These are phyloP conservation scores for Malus domestica DNA, from an alignment of 306 rosid genomes.

Conservation along the genomic window DNA sequence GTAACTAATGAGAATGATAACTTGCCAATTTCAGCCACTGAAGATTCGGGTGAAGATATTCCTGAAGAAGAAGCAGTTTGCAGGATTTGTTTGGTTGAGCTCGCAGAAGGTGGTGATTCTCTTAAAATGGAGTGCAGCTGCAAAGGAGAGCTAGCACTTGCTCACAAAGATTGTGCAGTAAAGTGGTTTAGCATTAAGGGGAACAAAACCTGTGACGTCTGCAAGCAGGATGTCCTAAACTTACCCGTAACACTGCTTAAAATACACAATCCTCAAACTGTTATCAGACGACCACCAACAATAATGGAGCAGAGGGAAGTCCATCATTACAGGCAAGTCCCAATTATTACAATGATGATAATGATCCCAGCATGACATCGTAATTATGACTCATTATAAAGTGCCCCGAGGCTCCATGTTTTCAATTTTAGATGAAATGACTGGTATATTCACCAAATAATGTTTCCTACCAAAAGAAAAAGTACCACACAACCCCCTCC, in stretches of 20 bases:
- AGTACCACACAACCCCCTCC: neutral
- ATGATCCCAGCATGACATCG: neutral
- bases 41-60: constrained; percentile 70
- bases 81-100: constrained; percentile 78
- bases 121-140: constrained; percentile 95
- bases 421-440: neutral
- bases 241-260: constrained; percentile 75
- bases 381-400: neutral
- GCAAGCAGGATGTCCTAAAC: constrained; percentile 74
- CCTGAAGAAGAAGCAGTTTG: constrained; percentile 97
- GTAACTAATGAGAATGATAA: neutral
- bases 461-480: neutral
- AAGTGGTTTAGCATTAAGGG: constrained; percentile 97
- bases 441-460: neutral
- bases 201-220: constrained; percentile 81
- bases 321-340: constrained; percentile 51
- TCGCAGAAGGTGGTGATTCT: constrained; percentile 70
- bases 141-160: constrained; percentile 93
- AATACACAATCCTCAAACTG: constrained; percentile 40
- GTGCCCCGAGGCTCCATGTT: neutral
- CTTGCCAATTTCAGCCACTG: constrained; percentile 41
- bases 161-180: constrained; percentile 88
- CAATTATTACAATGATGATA: neutral
- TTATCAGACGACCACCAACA: constrained; percentile 28
- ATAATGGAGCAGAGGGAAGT: constrained; percentile 33